A percentile compares a stretch with the other conserved stretches of the same genome.
These are phyloP conservation scores for Pachysandra terminalis DNA, from an alignment of 164 flowering plant species.

Conservation along the genomic window DNA sequence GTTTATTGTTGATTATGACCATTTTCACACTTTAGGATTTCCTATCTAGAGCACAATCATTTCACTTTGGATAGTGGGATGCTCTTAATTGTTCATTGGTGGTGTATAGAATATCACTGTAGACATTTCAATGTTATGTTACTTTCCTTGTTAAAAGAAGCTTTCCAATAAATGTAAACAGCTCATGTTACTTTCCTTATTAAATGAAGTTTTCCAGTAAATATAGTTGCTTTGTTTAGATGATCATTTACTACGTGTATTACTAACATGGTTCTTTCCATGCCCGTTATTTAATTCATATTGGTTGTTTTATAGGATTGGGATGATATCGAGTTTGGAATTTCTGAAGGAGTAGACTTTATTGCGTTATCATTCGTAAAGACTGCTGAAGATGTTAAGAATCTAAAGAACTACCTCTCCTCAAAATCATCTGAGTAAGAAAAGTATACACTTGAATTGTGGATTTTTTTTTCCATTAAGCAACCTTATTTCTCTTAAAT, in stretches of 20 bases:
- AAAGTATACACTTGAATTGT: slow-evolving; percentile 4
- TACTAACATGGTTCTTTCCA: neutral
- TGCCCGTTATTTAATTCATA: slow-evolving; percentile 1
- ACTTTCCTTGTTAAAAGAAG: neutral
- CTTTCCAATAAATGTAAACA: too few relatives aligned
- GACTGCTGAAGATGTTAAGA: slow-evolving; percentile 50
- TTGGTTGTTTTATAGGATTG: slow-evolving; percentile 55
- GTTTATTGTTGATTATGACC: neutral
- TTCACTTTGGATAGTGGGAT: neutral
- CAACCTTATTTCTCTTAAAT: neutral
- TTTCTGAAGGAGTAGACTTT: slow-evolving; percentile 82
- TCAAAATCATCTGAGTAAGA: slow-evolving; percentile 61
- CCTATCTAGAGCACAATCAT: neutral
- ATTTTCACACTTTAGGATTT: neutral
- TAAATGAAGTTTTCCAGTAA: neutral
- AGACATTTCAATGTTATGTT: neutral
- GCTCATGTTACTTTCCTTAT: neutral
- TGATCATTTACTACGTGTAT: neutral
- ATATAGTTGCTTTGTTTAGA: neutral
- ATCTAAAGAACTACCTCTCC: slow-evolving; percentile 58
- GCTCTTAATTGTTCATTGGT: neutral
- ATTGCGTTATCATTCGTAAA: slow-evolving; percentile 85
- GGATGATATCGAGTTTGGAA: slow-evolving; percentile 82
- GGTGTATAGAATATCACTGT: neutral
- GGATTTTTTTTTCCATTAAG: neutral